Base-by-base conservation (phyloP, 345 rosid genomes). In the Melastoma malabathricum region DNA sequence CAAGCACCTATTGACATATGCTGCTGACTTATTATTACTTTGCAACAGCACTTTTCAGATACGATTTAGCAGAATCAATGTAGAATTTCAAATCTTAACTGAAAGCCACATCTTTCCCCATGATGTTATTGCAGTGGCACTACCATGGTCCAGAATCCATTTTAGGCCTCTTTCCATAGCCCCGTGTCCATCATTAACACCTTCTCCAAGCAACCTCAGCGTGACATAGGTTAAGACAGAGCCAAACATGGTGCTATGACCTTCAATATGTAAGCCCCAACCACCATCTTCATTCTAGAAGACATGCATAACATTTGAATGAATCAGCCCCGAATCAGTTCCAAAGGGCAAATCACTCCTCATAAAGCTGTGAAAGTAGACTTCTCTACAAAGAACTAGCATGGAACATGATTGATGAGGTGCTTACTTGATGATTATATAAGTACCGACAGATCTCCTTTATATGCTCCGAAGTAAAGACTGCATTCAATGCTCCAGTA, bases 221-320 rank as follows among this genome's bases (percentile, higher is more conserved):
- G 75, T 23, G 10, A 79, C 79, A 19, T 82, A 85, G 0, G 70
- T 66, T 0, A 85, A 59, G 0, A 52, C 64, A 0, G 87, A 75
- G 43, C 75, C 16, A 14, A 79, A 69, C 95, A 85, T 82, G 10
- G 69, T 60, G 53, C 95, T 85, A 15, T 50, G n/a, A 39, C 87
- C 70, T 44, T 85, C 95, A 34, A 85, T 70, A 48, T 85, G 95
- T 2, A 82, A 44, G 50, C 95, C 89, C 89, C 87, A 85, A 4
- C 95, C 95, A 8, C 89, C 89, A 50, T 82, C 89, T 64, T 55
- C 60, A n/a, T 85, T 79, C 89, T 84, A 52, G 7, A 18, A 18
- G 27, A 18, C 5, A 15, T 2, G 8, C 9, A 23, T 18, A 18
- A 13, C 18, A 29, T 29, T 10, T 10, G 9, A 29, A 29, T 29